phyloP scores from a whole-genome alignment of 257 asterid species.

The Salvia rosmarinus region DNA sequence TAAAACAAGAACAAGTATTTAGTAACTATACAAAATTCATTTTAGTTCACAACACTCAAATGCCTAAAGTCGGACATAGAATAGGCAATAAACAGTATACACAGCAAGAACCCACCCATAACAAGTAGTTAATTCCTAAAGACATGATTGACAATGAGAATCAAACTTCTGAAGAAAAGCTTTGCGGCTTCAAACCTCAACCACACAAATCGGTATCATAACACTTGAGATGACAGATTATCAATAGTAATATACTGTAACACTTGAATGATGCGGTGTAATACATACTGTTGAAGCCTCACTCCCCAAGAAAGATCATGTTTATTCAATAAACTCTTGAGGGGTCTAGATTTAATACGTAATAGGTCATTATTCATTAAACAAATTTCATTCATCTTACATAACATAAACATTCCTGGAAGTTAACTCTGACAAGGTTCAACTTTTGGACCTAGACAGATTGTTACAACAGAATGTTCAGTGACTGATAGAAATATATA shows the following conservation, averaged over 20 bases:
- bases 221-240: background rate
- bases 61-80: background rate
- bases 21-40: slow-evolving; percentile 14
- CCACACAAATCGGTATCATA: background rate
- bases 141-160: slow-evolving; percentile 17
- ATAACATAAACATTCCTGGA: background rate
- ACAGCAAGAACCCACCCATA: background rate
- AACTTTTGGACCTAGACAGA: slow-evolving; percentile 1
- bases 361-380: slow-evolving; percentile 1
- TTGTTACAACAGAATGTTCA: background rate
- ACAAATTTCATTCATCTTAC: background rate
- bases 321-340: background rate
- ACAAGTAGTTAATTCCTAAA: background rate
- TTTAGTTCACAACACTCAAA: background rate
- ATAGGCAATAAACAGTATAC: background rate
- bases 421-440: background rate
- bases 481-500: background rate
- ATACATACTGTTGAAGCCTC: background rate
- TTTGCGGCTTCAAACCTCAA: slow-evolving; percentile 19
- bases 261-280: background rate
- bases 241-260: background rate
- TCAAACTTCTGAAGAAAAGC: slow-evolving; percentile 1
- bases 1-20: slow-evolving; percentile 16
- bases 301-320: background rate
- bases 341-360: background rate